Percentiles rank a stretch among this genome's conserved stretches.
phyloP scores from a whole-genome alignment of 768 basidiomycete species.

The Naganishia randhawae region DNA sequence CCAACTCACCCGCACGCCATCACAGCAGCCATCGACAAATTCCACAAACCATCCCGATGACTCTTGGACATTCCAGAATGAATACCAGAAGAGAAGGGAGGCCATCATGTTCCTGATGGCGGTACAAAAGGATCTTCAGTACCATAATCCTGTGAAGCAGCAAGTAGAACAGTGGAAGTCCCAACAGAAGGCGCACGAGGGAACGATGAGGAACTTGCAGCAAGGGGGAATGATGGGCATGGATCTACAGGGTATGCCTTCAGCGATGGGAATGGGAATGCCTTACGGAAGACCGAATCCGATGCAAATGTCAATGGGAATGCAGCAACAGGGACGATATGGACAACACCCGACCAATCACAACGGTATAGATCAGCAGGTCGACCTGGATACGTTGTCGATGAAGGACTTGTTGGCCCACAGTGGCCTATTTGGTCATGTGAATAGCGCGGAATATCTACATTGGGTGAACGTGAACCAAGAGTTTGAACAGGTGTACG shows the following conservation, averaged over 20 bases:
- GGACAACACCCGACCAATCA: background rate
- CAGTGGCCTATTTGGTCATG: conserved; percentile 6
- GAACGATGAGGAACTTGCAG: background rate
- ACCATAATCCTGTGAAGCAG: conserved; percentile 12
- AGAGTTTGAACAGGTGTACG: conserved; percentile 24
- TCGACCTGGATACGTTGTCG: conserved; percentile 1
- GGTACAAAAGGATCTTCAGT: conserved; percentile 3
- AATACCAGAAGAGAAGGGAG: background rate
- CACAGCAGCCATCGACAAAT: background rate
- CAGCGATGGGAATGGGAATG: background rate
- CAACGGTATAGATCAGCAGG: conserved; percentile 19
- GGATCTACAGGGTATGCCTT: background rate
- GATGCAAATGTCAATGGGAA: conserved; percentile 15
- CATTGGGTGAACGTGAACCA: conserved; percentile 19
- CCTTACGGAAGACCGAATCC: background rate
- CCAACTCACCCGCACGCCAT: conserved; percentile 20
- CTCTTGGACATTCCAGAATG: background rate
- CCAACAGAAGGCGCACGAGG: background rate
- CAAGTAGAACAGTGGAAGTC: conserved; percentile 1
- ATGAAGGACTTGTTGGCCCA: conserved; percentile 5
- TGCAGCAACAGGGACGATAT: conserved; percentile 6
- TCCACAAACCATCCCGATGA: conserved; percentile 5
- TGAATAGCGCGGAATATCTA: conserved; percentile 1
- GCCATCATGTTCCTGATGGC: conserved; percentile 12
- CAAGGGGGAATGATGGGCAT: background rate